phyloP scores from a whole-genome alignment of 2,329 filamentous ascomycete species.

The Lachnellula suecica region DNA sequence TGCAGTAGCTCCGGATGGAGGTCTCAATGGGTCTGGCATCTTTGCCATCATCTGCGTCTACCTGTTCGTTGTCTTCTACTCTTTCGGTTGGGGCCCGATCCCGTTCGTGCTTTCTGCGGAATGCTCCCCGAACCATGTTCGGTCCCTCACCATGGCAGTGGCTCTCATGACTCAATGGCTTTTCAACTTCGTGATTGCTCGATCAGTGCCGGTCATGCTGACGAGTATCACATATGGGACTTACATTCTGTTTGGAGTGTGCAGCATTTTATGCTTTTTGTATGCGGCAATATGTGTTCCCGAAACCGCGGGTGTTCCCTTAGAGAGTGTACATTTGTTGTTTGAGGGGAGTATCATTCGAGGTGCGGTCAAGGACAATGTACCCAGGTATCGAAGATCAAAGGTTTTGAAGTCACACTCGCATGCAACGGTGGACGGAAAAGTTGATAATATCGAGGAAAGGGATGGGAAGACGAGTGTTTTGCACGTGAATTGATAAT shows the following conservation, averaged over 20 bases:
- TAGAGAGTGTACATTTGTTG: slow-evolving; percentile 52
- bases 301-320: slow-evolving; percentile 67
- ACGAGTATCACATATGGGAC: slow-evolving; percentile 24
- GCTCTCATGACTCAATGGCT: slow-evolving; percentile 69
- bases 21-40: slow-evolving; percentile 38
- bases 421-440: background rate
- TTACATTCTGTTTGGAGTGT: slow-evolving; percentile 25
- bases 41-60: slow-evolving; percentile 29
- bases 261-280: slow-evolving; percentile 45
- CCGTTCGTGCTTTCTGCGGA: slow-evolving; percentile 53
- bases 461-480: background rate
- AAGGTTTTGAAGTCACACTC: background rate
- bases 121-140: slow-evolving; percentile 57
- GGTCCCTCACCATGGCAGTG: slow-evolving; percentile 53
- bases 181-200: slow-evolving; percentile 70
- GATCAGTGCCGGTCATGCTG: slow-evolving; percentile 24
- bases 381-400: background rate
- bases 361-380: background rate
- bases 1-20: background rate
- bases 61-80: slow-evolving; percentile 48
- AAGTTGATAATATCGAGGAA: background rate
- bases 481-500: background rate
- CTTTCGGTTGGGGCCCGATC: slow-evolving; percentile 66
- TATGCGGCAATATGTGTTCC: too few relatives aligned
- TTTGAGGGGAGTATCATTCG: slow-evolving; percentile 32